Evolutionary conservation across 177 flowering plant genomes (phyloP), one percentile per base, ranked within the genome.

Genomic region (Vitis hybrid): DNA sequence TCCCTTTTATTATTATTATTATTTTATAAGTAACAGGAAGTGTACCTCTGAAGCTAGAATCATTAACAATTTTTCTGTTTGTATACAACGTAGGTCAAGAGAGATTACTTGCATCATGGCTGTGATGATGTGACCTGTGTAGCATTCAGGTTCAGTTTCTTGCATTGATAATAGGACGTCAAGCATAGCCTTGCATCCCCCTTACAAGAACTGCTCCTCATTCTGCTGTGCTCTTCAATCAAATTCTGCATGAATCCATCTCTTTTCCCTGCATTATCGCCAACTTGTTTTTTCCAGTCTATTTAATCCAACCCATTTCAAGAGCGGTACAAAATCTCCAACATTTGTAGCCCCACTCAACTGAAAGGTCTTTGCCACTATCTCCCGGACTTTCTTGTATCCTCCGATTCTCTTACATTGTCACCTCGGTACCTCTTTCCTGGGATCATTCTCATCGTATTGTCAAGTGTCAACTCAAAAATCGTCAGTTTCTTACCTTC

Each of bases 361-460:
- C 24, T 2, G 8, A 13, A 73, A 61, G 0, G 71, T 64, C 58
- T 73, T 75, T 10, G 3, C n/a, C 12, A 61, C 41, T 3, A 67
- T 63, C 52, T 75, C 64, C 20, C 35, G 14, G 58, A 73, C 68
- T 20, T 3, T 52, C 4, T 72, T 2, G 74, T 76, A 35, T 75
- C 78, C 24, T 73, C 76, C 49, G 12, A 17, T 0, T 71, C 67
- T 30, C 9, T 63, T 11, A 13, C 56, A 14, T 59, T 21, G 0
- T 66, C 76, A 0, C 79, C 83, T 17, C 59, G 71, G 54, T 77
- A 82, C 32, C 74, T 21, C 65, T 77, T 80, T 9, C 83, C 85
- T 1, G 74, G 79, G 1, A 82, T 73, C 83, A 82, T 82, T 59
- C 76, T 77, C 81, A 75, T 79, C 76, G 79, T 79, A 21, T 65